Conservation (phyloP, 2,329 filamentous ascomycete genomes). For the Echinosphaeria canescens region DNA sequence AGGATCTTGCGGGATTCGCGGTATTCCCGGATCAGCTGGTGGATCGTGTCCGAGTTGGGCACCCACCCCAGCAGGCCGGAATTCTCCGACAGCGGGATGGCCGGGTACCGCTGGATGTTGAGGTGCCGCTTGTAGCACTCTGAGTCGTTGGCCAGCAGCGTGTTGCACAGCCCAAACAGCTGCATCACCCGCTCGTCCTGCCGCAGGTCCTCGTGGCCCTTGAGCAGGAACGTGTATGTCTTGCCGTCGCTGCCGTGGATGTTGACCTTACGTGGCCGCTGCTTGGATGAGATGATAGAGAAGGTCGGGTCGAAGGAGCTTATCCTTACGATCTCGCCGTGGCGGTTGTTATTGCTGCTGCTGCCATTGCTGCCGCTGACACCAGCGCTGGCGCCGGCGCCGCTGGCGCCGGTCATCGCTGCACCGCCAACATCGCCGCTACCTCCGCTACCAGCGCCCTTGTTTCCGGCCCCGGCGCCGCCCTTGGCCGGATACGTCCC, state of each 20-base stretch:
- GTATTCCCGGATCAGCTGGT: slow-evolving; percentile 93
- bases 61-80: slow-evolving; percentile 94
- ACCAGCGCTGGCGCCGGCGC: too few relatives aligned
- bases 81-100: slow-evolving; percentile 92
- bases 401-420: too few relatives aligned
- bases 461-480: too few relatives aligned
- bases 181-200: slow-evolving; percentile 99
- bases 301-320: slow-evolving; percentile 78
- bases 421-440: too few relatives aligned
- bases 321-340: slow-evolving; percentile 60
- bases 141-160: slow-evolving; percentile 75
- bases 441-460: too few relatives aligned
- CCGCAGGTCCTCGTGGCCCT: slow-evolving; percentile 98
- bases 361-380: too few relatives aligned
- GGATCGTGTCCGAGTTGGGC: slow-evolving; percentile 90
- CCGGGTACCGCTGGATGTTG: slow-evolving; percentile 86
- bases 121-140: slow-evolving; percentile 96
- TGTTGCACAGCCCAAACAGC: slow-evolving; percentile 94
- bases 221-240: slow-evolving; percentile 74
- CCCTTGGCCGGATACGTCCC: too few relatives aligned
- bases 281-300: slow-evolving; percentile 89
- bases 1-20: slow-evolving; percentile 93
- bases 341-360: too few relatives aligned
- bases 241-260: slow-evolving; percentile 77
- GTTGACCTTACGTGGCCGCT: slow-evolving; percentile 76